These are phyloP conservation scores for Trichoderma atroviride DNA, from an alignment of 2,329 filamentous ascomycete genomes.

Conservation along the genomic window DNA sequence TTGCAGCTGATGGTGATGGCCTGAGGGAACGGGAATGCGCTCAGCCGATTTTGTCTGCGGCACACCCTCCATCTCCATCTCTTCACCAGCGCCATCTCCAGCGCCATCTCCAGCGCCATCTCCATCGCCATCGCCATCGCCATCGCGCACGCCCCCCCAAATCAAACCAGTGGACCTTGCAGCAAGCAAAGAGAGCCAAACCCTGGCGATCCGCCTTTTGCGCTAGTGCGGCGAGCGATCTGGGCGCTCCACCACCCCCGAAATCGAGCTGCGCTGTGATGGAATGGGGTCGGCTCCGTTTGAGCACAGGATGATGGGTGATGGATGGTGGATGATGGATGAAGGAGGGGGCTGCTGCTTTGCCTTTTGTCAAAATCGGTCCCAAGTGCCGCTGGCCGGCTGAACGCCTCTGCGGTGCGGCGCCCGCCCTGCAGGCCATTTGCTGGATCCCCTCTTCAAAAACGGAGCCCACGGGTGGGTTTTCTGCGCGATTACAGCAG, in stretches of 20 bases:
- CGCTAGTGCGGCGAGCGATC: slow-evolving; percentile 23
- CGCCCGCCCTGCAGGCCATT: not conserved
- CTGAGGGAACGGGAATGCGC: too few relatives aligned
- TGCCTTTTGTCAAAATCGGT: too few relatives aligned
- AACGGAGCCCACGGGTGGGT: not conserved
- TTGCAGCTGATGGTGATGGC: not conserved
- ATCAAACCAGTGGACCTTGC: not conserved
- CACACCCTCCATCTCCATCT: not conserved
- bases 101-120: too few relatives aligned
- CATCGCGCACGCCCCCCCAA: too few relatives aligned
- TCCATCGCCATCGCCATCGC: too few relatives aligned
- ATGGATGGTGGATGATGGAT: not conserved
- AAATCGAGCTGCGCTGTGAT: slow-evolving; percentile 7
- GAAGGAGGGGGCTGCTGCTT: not conserved
- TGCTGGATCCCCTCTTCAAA: not conserved
- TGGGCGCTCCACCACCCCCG: slow-evolving; percentile 10
- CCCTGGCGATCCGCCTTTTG: slow-evolving; percentile 23
- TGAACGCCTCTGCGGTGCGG: not conserved
- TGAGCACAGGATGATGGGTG: not conserved
- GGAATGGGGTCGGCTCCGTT: not conserved
- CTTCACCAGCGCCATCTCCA: too few relatives aligned
- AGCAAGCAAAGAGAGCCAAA: not conserved
- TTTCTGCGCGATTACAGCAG: slow-evolving; percentile 5
- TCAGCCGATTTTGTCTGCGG: not conserved
- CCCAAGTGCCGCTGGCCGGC: not conserved